Base-by-base conservation (phyloP, 192 early-diverging fungal species). In the Gryganskiella cystojenkinii region DNA sequence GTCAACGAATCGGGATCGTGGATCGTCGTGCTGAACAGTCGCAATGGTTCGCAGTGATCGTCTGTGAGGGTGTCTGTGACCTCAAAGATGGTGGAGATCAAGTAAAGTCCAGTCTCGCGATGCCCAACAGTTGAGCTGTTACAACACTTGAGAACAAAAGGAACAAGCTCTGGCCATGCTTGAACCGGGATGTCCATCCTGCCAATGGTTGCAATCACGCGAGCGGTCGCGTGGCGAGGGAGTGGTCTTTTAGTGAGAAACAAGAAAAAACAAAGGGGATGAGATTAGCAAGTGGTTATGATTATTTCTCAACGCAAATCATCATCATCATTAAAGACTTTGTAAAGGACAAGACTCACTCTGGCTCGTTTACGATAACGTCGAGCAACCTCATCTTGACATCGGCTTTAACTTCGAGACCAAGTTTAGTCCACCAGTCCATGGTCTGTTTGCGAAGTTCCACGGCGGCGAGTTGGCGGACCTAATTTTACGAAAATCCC, bases 401-500 rank as follows among this genome's bases (percentile, higher is more conserved):
- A 52, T 80, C 71, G 49, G 81, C 82, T 61, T 90, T 82, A 25
- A 80, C 81, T 14, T 72, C 73, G 22, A 66, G 82, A 42, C 89
- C 90, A 11, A 95, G 56, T 10, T 88, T 82, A n/a, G 82, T 71
- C 95, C 95, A 97, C 85, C 85, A 91, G 81, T 87, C 92, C 22
- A 84, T 61, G 42, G 92, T 81, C 56, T 91, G 90, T 75, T 97
- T 97, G 64, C 93, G 90, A 64, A 94, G 86, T 85, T 97, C 95
- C 27, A 97, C 95, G 4, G 94, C 90, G 31, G 94, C 91, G 50
- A 97, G 83, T 79, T 96, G 95, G 45, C 95, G 92, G 40, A 97
- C 63, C 81, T 82, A 61, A 30, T 13, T 8, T 43, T n/a, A 11
- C 3, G 14, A 52, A 52, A 52, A 22, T 14, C n/a, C 1, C 19